These are phyloP conservation scores for Chaetomium strumarium DNA, from an alignment of 2,329 filamentous ascomycete genomes.

Conservation along the genomic window DNA sequence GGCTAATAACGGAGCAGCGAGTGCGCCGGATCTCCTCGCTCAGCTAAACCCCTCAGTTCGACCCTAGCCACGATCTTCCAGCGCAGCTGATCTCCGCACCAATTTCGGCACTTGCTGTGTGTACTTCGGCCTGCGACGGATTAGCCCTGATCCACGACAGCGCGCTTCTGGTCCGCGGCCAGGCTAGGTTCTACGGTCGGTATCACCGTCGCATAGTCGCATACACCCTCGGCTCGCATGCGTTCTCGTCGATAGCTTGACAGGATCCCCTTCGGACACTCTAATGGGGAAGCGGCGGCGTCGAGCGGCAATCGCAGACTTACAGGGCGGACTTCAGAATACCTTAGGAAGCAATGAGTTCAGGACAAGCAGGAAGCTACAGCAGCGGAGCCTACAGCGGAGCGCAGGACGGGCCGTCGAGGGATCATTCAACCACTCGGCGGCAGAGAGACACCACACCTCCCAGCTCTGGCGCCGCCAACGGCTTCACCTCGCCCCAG, in stretches of 20 bases:
- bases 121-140: neutral
- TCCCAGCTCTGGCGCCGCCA: neutral
- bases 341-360: conserved; percentile 15
- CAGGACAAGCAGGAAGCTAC: conserved; percentile 3
- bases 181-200: neutral
- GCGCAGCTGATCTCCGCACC: neutral
- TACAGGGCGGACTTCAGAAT: conserved; percentile 9
- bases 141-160: neutral
- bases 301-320: conserved; percentile 7
- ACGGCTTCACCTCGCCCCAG: conserved; percentile 3
- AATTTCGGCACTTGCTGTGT: neutral
- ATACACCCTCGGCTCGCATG: neutral
- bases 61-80: neutral
- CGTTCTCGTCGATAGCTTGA: neutral
- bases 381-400: neutral
- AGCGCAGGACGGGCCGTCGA: conserved; percentile 3
- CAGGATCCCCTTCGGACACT: neutral
- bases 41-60: neutral
- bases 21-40: neutral
- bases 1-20: neutral
- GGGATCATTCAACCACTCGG: neutral
- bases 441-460: neutral
- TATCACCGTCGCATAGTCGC: neutral
- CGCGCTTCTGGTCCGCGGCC: conserved; percentile 12
- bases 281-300: conserved; percentile 22